Evolutionary conservation across 306 rosid genomes (phyloP).

Genomic region (Glycine soja): DNA sequence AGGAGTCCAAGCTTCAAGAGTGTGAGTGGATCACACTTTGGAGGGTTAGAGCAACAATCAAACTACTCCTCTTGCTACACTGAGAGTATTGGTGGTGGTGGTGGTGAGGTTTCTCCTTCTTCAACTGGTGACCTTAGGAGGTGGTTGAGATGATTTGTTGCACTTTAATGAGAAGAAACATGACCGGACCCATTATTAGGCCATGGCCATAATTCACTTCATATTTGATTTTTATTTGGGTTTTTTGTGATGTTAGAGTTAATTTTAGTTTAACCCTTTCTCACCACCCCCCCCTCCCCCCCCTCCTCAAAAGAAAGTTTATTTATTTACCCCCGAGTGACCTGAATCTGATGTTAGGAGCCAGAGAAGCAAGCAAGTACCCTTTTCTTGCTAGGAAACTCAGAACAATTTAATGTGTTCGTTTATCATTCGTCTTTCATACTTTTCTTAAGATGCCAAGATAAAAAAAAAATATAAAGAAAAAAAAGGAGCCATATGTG

Average conservation of each 20-base stretch:
- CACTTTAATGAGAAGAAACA: conserved; percentile 33
- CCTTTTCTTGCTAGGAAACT: conserved; percentile 42
- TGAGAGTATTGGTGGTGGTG: conserved; percentile 75
- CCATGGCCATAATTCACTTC: conserved; percentile 27
- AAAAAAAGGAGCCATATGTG: conserved; percentile 34
- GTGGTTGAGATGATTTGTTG: conserved; percentile 77
- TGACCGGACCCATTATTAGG: conserved; percentile 21
- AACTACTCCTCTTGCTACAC: conserved; percentile 94
- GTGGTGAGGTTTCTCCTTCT: conserved; percentile 88
- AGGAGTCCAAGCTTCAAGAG: conserved; percentile 96
- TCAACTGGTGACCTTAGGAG: conserved; percentile 86
- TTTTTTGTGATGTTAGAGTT: conserved; percentile 45
- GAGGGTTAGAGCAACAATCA: conserved; percentile 78
- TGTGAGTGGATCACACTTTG: conserved; percentile 64
- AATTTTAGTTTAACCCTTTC: conserved; percentile 44
- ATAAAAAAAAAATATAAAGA: conserved; percentile 8
- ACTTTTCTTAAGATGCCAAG: conserved; percentile 39
- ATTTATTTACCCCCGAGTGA: conserved; percentile 34
- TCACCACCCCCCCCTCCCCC: conserved; percentile 38
- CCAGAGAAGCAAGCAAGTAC: conserved; percentile 44
- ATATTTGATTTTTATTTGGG: conserved; percentile 44
- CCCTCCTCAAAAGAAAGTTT: conserved; percentile 34
- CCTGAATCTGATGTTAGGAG: conserved; percentile 54
- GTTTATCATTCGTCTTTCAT: conserved; percentile 32
- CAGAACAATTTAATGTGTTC: conserved; percentile 37